Percentiles rank a stretch among this genome's conserved stretches.
phyloP scores from a whole-genome alignment of 768 basidiomycete genomes.

The Suillus occidentalis region DNA sequence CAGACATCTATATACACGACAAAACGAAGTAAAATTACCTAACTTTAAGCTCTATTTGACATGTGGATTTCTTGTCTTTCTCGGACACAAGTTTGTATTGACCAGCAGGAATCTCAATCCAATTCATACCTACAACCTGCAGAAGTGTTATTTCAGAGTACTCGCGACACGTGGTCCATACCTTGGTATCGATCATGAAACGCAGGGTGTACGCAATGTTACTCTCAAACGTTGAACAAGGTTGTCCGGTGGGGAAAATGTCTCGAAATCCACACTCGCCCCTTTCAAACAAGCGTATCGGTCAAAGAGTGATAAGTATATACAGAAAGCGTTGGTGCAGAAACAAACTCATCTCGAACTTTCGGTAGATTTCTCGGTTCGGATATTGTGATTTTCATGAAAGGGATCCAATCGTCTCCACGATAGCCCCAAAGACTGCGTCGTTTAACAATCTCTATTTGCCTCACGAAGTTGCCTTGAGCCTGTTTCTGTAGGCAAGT shows the following conservation, averaged over 20 bases:
- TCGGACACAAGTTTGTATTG: conserved; percentile 67
- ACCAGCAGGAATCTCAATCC: conserved; percentile 90
- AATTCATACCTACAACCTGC: conserved; percentile 97
- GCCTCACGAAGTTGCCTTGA: conserved; percentile 42
- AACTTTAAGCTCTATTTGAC: conserved; percentile 85
- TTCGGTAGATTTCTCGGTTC: conserved; percentile 81
- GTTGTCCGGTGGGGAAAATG: conserved; percentile 47
- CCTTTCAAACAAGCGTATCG: conserved; percentile 66
- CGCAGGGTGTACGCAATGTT: conserved; percentile 89
- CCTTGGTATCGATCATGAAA: conserved; percentile 98
- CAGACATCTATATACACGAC: conserved; percentile 4
- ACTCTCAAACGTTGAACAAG: conserved; percentile 82
- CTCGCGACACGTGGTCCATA: conserved; percentile 27
- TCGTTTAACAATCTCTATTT: conserved; percentile 59
- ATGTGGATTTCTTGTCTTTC: conserved; percentile 67
- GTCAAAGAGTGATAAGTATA: conserved; percentile 20
- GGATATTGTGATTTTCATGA: conserved; percentile 79
- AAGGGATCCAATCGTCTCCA: conserved; percentile 76
- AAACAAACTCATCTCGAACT: conserved; percentile 79
- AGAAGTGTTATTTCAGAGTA: conserved; percentile 5
- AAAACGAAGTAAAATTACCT: conserved; percentile 43
- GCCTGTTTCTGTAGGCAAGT: conserved; percentile 20
- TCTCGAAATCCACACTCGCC: conserved; percentile 69
- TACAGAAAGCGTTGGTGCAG: conserved; percentile 5
- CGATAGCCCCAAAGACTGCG: conserved; percentile 86